Conservation (phyloP, 805 yeast genomes). For the Maudiozyma barnettii region DNA sequence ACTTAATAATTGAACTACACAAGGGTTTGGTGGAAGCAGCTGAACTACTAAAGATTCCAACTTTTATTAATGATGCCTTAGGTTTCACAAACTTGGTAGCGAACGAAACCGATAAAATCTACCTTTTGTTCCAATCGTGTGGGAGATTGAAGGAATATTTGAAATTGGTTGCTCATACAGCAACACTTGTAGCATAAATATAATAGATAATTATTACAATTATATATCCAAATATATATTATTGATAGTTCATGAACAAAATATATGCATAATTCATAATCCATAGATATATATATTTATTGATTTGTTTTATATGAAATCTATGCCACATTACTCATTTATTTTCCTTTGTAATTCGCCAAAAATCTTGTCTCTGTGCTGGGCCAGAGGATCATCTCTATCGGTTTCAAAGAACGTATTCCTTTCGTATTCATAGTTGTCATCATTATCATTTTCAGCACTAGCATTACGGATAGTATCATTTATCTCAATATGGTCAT, state of each 20-base stretch:
- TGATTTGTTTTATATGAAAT: too few relatives aligned
- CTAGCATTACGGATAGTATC: slow-evolving; percentile 42
- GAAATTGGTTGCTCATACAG: slow-evolving; percentile 43
- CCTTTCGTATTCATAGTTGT: slow-evolving; percentile 30
- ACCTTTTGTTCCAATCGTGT: slow-evolving; percentile 48
- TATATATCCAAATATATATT: neutral
- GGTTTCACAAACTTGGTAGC: slow-evolving; percentile 56
- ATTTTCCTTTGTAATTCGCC: slow-evolving; percentile 49
- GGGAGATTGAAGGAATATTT: slow-evolving; percentile 49
- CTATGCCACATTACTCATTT: slow-evolving; percentile 23
- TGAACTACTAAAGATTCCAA: slow-evolving; percentile 27
- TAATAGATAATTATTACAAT: neutral
- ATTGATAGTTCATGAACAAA: neutral
- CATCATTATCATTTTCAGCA: slow-evolving; percentile 30
- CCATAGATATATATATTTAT: neutral
- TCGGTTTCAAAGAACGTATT: slow-evolving; percentile 50
- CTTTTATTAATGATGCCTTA: slow-evolving; percentile 47
- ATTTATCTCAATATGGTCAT: slow-evolving; percentile 20
- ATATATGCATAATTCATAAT: neutral
- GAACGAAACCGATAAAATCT: slow-evolving; percentile 52
- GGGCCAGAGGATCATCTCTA: slow-evolving; percentile 49
- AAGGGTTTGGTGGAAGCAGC: slow-evolving; percentile 42
- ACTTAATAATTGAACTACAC: slow-evolving; percentile 56
- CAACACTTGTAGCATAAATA: slow-evolving; percentile 30
- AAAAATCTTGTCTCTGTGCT: slow-evolving; percentile 55